Evolutionary conservation across 2,329 filamentous ascomycete genomes (phyloP).

Genomic region (Exophiala xenobiotica): DNA sequence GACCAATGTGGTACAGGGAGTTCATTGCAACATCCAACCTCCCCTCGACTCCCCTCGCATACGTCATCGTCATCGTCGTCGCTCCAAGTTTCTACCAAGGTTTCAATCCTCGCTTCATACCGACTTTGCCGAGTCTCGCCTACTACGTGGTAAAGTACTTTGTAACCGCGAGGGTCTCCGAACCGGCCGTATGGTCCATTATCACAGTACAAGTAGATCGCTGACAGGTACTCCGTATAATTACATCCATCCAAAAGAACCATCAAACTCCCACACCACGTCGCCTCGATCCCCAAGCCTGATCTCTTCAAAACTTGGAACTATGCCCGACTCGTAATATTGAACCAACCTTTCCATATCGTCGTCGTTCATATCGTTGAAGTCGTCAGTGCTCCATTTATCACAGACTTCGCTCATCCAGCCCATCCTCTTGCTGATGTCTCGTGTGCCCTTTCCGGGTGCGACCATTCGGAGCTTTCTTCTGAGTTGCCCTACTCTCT

Average conservation of each 20-base stretch:
- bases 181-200: background rate
- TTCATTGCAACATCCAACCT: no score
- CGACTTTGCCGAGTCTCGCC: no score
- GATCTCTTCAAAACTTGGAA: constrained; percentile 41
- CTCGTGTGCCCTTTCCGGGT: constrained; percentile 48
- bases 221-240: background rate
- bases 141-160: no score
- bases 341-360: constrained; percentile 80
- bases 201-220: background rate
- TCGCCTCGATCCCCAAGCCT: constrained; percentile 28
- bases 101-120: no score
- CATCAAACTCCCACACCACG: constrained; percentile 31
- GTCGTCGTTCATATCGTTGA: constrained; percentile 76
- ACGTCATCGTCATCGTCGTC: no score
- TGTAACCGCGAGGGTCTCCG: no score
- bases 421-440: constrained; percentile 35
- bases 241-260: constrained; percentile 30
- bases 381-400: constrained; percentile 77
- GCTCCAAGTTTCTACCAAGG: no score
- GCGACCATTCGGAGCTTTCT: constrained; percentile 75
- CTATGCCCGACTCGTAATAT: constrained; percentile 59
- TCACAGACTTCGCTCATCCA: constrained; percentile 95
- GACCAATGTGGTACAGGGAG: no score
- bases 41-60: no score
- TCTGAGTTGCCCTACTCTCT: constrained; percentile 77